Base-by-base conservation (phyloP, 2,329 filamentous ascomycete species). In the Aspergillus versicolor region DNA sequence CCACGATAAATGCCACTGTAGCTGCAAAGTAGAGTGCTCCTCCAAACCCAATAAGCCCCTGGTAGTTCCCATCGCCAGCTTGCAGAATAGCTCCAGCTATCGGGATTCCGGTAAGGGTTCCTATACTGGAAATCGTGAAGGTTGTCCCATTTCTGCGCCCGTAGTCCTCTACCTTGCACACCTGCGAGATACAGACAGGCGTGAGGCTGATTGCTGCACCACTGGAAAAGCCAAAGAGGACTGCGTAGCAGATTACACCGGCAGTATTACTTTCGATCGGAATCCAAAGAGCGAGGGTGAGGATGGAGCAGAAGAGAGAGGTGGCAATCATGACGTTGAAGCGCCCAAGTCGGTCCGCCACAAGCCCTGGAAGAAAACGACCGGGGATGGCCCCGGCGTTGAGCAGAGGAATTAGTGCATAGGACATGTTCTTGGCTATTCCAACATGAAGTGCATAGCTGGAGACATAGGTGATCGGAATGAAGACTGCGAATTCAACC, bases 401-500 rank as follows among this genome's bases (percentile, higher is more conserved):
- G 6, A 75, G 57, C 24, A 74, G 67, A 0, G 67, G 62, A 7
- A 73, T 61, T 19, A 73, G 64, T 12, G 65, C 34, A 45, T 73
- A 74, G 2, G 71, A 60, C 1, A 74, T 45, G 2, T 56, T 56
- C 1, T 53, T 54, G 15, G 63, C 56, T 5, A 73, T 61, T 0
- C 71, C 69, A 5, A 52, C 60, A 9, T 66, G 49, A 7, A 73
- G 47, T 6, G 64, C 65, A 15, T 74, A 73, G 8, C 67, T 70
- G 4, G 69, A 62, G 27, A 76, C 60, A 54, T 75, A 76, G 11
- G 70, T 69, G 34, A 68, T 61, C 0, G 73, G 73, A 15, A 75
- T 68, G 44, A 74, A 74, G 12, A 73, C 67, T 0, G 68, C 72
- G 52, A 72, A 70, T 54, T 74, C 72, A 15, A 72, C 67, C 6